A percentile compares a stretch with the other conserved stretches of the same genome.
phyloP scores from a whole-genome alignment of 768 basidiomycete species.

The Phaffia tasmanica region DNA sequence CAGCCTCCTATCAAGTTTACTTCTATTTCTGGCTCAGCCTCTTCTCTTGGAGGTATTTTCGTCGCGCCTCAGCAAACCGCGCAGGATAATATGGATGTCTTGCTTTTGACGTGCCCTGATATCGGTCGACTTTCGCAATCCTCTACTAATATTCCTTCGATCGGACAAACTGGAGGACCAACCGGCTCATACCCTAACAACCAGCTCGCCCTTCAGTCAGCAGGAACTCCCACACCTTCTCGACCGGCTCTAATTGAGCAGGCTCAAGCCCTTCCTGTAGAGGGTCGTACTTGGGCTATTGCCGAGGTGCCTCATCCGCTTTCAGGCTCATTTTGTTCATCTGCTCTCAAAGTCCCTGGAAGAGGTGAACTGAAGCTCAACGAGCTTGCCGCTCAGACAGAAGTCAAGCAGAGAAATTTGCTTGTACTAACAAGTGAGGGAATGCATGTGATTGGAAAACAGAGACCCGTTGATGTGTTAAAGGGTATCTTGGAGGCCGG shows the following conservation, averaged over 20 bases:
- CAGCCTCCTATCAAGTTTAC: constrained; percentile 22
- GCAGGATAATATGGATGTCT: constrained; percentile 30
- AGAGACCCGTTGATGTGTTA: constrained; percentile 74
- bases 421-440: constrained; percentile 82
- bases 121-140: constrained; percentile 24
- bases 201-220: not conserved
- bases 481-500: constrained; percentile 64
- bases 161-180: constrained; percentile 1
- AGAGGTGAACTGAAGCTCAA: constrained; percentile 41
- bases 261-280: constrained; percentile 62
- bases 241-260: constrained; percentile 65
- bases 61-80: constrained; percentile 28
- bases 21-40: constrained; percentile 26
- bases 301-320: constrained; percentile 42
- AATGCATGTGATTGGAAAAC: constrained; percentile 64
- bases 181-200: not conserved
- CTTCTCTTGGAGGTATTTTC: constrained; percentile 26
- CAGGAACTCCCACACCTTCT: constrained; percentile 29
- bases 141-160: not conserved
- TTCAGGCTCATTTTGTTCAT: constrained; percentile 28
- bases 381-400: constrained; percentile 71
- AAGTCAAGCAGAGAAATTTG: constrained; percentile 63
- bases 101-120: constrained; percentile 31
- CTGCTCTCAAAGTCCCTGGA: constrained; percentile 28
- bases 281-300: constrained; percentile 76